Base-by-base conservation (phyloP, 2,329 filamentous ascomycete species). In the Pseudogymnoascus sp. region DNA sequence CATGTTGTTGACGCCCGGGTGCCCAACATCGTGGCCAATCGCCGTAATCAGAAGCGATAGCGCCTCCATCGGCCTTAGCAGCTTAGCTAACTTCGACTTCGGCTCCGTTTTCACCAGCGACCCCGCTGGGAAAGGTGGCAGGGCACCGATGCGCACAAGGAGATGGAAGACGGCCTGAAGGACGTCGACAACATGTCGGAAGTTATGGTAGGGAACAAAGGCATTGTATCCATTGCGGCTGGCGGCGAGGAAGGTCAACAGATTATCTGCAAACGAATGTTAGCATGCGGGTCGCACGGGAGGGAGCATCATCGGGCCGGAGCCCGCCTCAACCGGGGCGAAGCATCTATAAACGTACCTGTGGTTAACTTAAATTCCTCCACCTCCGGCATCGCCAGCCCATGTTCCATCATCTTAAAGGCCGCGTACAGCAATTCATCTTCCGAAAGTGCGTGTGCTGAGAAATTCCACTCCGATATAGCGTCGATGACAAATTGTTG, bases 131-230 rank as follows among this genome's bases (percentile, higher is more conserved):
- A 89, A 94, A 5, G 83, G 81, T 12, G 88, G 88, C 59, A 95
- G 78, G 35, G 86, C 85, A 62, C 90, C 89, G 60, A 96, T 87
- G 65, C 85, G 85, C 61, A 97, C 80, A 5, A 97, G 83, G 72
- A 97, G 96, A 76, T 88, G 87, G 73, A 97, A 97, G 3, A 92
- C 86, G 1, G 93, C 95, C 74, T 97, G 93, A 60, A 97, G 80
- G 29, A 99, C 94, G 74, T 99, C 94, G 65, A 97, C 88, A 21
- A 96, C 94, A 75, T 99, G 94, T 61, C 93, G 89, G 74, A 97
- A 99, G 75, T 99, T 99, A 79, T 99, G 94, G 72, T 97, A 99
- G 21, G 93, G 89, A 36, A 97, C 92, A 73, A 96, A 96, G 63
- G 85, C 89, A 74, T 97, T 97, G 77, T 99, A 99, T n/a, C 94